Conservation (phyloP, 495 filamentous ascomycete species). For the Lasiosphaeria miniovina region DNA sequence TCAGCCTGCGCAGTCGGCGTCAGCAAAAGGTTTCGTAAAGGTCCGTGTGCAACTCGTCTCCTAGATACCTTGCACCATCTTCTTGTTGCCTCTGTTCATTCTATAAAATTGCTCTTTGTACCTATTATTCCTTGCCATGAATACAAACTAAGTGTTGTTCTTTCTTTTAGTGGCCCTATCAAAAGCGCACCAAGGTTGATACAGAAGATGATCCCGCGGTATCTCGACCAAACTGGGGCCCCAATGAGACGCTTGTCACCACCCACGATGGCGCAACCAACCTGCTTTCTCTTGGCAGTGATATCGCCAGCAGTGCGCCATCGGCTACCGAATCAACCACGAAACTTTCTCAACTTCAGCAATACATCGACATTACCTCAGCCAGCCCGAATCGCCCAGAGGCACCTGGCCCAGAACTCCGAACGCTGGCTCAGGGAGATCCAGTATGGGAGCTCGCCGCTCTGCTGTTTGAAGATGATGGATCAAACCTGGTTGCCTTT, state of each 20-base stretch:
- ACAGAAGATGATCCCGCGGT: conserved; percentile 55
- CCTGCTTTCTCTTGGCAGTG: conserved; percentile 21
- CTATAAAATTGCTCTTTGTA: conserved; percentile 30
- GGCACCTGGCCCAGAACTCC: conserved; percentile 9
- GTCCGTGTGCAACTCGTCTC: conserved; percentile 59
- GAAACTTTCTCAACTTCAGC: conserved; percentile 26
- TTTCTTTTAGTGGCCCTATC: conserved; percentile 77
- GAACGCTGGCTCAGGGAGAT: conserved; percentile 49
- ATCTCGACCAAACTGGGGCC: conserved; percentile 74
- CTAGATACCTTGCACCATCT: conserved; percentile 59
- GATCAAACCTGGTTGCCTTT: conserved; percentile 53
- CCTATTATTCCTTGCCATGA: conserved; percentile 28
- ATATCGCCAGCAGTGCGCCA: conserved; percentile 6
- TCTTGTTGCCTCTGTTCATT: conserved; percentile 31
- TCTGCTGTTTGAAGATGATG: conserved; percentile 76
- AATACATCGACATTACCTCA: conserved; percentile 28
- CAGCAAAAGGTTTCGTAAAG: conserved; percentile 45
- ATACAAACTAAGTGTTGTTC: conserved; percentile 40
- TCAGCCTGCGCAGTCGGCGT: conserved; percentile 38
- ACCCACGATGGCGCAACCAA: conserved; percentile 33
- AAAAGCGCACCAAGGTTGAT: conserved; percentile 68
- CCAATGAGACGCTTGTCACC: conserved; percentile 68
- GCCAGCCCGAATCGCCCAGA: conserved; percentile 17
- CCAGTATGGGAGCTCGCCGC: conserved; percentile 74
- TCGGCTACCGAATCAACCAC: conserved; percentile 9